These are phyloP conservation scores for Leccinum proliferum DNA, from an alignment of 1,284 basidiomycete genomes.

Conservation along the genomic window DNA sequence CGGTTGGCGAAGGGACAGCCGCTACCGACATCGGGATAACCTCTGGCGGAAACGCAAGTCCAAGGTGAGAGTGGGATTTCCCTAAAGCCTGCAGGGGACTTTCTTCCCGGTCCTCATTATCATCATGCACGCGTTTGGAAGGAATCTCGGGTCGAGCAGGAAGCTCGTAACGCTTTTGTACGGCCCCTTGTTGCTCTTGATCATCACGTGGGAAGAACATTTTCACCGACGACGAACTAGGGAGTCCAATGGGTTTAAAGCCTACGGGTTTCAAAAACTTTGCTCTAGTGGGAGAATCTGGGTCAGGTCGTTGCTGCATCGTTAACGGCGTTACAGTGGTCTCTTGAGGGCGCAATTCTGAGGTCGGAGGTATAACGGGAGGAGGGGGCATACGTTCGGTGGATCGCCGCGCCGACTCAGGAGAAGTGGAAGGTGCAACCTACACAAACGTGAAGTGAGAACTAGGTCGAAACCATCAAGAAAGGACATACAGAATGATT, in stretches of 20 bases:
- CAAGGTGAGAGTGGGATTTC: constrained; percentile 3
- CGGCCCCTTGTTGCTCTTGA: constrained; percentile 26
- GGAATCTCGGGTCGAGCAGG: constrained; percentile 22
- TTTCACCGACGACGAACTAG: constrained; percentile 55
- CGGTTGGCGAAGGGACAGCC: constrained; percentile 11
- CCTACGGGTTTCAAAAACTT: constrained; percentile 38
- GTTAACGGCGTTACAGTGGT: constrained; percentile 7
- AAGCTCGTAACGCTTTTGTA: constrained; percentile 9
- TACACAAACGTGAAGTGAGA: constrained; percentile 15
- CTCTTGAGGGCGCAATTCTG: constrained; percentile 17
- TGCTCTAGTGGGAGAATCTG: constrained; percentile 19
- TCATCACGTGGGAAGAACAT: constrained; percentile 70
- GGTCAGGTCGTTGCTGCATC: constrained; percentile 15
- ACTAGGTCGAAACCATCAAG: background rate
- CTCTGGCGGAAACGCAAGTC: constrained; percentile 10
- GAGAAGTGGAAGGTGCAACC: constrained; percentile 18
- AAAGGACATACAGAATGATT: constrained; percentile 27
- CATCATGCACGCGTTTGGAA: constrained; percentile 27
- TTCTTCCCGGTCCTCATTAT: constrained; percentile 22
- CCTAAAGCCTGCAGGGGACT: constrained; percentile 3
- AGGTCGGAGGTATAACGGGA: constrained; percentile 19
- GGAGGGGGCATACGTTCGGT: constrained; percentile 29
- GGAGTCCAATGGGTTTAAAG: constrained; percentile 57
- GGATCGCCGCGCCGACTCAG: constrained; percentile 19
- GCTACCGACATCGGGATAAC: constrained; percentile 5